Percentiles rank a stretch among this genome's conserved stretches.
phyloP scores from a whole-genome alignment of 1,284 basidiomycete species.

The Ganoderma sinense region DNA sequence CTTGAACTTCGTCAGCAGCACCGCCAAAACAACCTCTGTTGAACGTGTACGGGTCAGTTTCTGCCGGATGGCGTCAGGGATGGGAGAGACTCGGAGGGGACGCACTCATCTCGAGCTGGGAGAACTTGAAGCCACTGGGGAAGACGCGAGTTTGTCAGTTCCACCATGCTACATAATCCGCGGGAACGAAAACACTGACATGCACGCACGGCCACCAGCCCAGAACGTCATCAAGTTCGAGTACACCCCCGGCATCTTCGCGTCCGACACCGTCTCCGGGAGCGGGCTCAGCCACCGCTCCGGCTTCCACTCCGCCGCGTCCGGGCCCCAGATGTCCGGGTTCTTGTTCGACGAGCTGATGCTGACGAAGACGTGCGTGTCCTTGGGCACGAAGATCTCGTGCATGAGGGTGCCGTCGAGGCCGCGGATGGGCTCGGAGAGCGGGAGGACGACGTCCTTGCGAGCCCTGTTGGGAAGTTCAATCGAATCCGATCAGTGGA shows the following conservation, averaged over 20 bases:
- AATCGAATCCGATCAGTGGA: too few species aligned
- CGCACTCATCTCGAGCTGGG: slow-evolving; percentile 13
- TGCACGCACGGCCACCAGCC: slow-evolving; percentile 6
- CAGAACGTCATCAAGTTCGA: slow-evolving; percentile 23
- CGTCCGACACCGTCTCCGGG: slow-evolving; percentile 11
- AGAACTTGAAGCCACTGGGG: slow-evolving; percentile 16
- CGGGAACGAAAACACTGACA: slow-evolving; percentile 15
- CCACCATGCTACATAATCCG: slow-evolving; percentile 1
- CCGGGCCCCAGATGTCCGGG: slow-evolving; percentile 50
- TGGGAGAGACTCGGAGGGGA: not conserved
- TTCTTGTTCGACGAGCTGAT: slow-evolving; percentile 23
- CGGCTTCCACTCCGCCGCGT: slow-evolving; percentile 21
- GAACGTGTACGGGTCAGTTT: not conserved
- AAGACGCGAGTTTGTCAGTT: slow-evolving; percentile 4
- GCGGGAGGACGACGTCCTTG: slow-evolving; percentile 14
- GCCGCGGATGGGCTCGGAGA: slow-evolving; percentile 11
- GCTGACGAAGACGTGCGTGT: slow-evolving; percentile 15
- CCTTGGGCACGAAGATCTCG: slow-evolving; percentile 19
- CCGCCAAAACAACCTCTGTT: slow-evolving; percentile 29
- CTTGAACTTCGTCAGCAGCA: slow-evolving; percentile 25
- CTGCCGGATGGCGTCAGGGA: not conserved
- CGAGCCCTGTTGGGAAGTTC: not conserved
- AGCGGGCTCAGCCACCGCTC: slow-evolving; percentile 20
- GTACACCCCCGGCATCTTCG: slow-evolving; percentile 25
- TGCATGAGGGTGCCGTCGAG: slow-evolving; percentile 11